These are phyloP conservation scores for Echria macrotheca DNA, from an alignment of 495 filamentous ascomycete species.

Conservation along the genomic window DNA sequence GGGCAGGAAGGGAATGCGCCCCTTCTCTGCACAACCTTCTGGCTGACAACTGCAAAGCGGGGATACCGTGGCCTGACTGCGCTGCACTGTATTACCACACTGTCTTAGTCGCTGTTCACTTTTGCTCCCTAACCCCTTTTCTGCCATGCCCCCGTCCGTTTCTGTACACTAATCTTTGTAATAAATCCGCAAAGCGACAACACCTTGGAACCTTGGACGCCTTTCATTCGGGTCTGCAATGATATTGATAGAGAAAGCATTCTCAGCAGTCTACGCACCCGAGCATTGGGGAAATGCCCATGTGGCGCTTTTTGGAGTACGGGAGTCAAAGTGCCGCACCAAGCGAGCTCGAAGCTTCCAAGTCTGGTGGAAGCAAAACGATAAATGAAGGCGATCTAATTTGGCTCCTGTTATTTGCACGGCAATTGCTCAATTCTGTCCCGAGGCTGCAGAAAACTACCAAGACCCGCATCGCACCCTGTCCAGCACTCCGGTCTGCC, in stretches of 20 bases:
- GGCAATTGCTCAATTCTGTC: background rate
- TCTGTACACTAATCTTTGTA: no score
- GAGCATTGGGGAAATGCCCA: no score
- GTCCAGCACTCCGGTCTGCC: no score
- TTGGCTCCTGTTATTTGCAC: slow-evolving; percentile 6
- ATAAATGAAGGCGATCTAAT: slow-evolving; percentile 5
- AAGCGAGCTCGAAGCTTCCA: background rate
- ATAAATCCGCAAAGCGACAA: no score
- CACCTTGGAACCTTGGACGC: no score
- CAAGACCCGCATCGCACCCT: background rate
- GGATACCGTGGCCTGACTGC: background rate
- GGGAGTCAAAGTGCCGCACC: background rate
- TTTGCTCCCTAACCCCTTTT: no score
- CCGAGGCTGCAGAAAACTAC: background rate
- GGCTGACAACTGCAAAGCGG: slow-evolving; percentile 2
- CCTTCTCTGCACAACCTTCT: slow-evolving; percentile 5
- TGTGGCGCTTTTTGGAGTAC: no score
- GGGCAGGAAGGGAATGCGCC: slow-evolving; percentile 2
- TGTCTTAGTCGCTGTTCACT: no score
- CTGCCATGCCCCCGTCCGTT: no score
- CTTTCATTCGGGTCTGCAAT: no score
- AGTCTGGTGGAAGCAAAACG: background rate
- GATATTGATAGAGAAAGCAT: no score
- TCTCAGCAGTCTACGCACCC: no score
- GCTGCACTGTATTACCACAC: background rate